Percentiles rank a stretch among this genome's conserved stretches.
phyloP scores from a whole-genome alignment of 2,329 filamentous ascomycete species.

The Trichoderma breve region DNA sequence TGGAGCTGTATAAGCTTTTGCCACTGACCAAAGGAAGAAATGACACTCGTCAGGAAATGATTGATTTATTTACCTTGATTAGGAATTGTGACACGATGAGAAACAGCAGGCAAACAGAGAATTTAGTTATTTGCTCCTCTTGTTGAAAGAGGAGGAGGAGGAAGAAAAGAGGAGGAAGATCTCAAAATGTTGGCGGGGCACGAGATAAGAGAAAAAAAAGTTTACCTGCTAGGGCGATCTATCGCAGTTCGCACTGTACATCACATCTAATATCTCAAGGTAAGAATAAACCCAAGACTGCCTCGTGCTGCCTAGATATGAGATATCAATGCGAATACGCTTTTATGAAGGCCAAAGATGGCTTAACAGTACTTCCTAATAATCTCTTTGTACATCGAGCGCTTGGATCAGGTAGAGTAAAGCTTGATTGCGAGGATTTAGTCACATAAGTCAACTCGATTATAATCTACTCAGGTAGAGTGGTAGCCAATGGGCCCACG shows the following conservation, averaged over 20 bases:
- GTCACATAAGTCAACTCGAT: not conserved
- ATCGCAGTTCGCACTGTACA: not conserved
- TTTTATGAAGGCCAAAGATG: not conserved
- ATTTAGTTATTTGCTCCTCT: not conserved
- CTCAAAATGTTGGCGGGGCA: not conserved
- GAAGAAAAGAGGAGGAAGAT: not conserved
- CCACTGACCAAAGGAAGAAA: not conserved
- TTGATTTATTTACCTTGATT: slow-evolving; percentile 2
- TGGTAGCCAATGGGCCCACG: too few relatives aligned
- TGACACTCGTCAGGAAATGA: not conserved
- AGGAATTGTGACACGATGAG: not conserved
- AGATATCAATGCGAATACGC: not conserved
- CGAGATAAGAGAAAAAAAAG: not conserved
- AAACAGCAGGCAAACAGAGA: not conserved
- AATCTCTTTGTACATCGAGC: not conserved
- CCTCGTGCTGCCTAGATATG: not conserved
- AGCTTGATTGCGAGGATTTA: not conserved
- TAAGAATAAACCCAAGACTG: not conserved
- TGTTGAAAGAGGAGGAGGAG: not conserved
- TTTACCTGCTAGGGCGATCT: not conserved
- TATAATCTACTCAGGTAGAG: too few relatives aligned
- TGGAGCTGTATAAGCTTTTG: slow-evolving; percentile 11
- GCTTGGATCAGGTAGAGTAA: not conserved
- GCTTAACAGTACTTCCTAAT: not conserved
- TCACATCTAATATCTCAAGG: not conserved